phyloP scores from a whole-genome alignment of 768 basidiomycete species.

The Macrolepiota fuliginosa region DNA sequence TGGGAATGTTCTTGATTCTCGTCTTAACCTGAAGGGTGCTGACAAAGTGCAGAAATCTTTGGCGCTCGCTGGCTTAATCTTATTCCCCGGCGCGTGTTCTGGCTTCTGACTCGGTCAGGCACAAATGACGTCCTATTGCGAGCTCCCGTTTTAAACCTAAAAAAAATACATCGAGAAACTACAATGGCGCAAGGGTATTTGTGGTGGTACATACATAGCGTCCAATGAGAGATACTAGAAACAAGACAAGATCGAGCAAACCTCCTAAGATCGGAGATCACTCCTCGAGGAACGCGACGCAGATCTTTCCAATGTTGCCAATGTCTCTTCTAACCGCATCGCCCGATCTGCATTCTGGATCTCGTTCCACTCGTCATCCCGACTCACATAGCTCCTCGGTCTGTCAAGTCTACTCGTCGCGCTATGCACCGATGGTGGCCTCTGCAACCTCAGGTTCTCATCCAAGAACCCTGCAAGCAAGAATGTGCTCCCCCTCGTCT shows the following conservation, averaged over 20 bases:
- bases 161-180: not conserved
- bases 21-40: not conserved
- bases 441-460: conserved; percentile 46
- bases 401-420: conserved; percentile 28
- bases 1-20: not conserved
- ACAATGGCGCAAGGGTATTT: not conserved
- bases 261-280: too few species aligned
- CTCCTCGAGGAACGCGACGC: not conserved
- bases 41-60: not conserved
- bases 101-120: conserved; percentile 4
- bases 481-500: conserved; percentile 67
- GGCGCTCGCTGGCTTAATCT: not conserved
- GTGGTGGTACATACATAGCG: not conserved
- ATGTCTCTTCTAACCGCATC: conserved; percentile 51
- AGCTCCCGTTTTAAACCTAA: not conserved
- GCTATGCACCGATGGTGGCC: conserved; percentile 38
- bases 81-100: not conserved
- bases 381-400: conserved; percentile 54
- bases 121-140: not conserved
- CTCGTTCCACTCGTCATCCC: conserved; percentile 57
- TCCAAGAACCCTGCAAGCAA: conserved; percentile 52
- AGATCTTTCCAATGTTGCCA: conserved; percentile 42
- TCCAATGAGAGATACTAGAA: too few species aligned
- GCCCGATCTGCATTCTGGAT: conserved; percentile 53
- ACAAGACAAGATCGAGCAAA: not conserved